Evolutionary conservation across 768 basidiomycete genomes (phyloP).

Genomic region (Mycena venus): DNA sequence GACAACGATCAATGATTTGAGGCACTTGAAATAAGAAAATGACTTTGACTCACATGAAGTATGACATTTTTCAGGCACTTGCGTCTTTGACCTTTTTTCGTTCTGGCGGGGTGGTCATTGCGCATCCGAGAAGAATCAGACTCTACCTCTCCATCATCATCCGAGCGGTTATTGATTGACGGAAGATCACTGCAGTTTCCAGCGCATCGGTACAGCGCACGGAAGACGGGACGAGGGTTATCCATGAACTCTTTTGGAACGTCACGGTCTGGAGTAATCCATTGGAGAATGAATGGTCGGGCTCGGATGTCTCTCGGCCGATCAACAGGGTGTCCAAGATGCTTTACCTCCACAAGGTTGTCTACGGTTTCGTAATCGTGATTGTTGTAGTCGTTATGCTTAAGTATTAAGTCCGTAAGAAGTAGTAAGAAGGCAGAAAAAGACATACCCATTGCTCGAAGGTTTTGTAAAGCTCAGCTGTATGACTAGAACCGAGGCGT

Average conservation of each 20-base stretch:
- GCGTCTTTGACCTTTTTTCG: not conserved
- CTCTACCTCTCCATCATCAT: no score
- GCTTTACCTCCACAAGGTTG: not conserved
- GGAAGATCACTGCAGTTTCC: constrained; percentile 2
- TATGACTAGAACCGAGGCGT: not conserved
- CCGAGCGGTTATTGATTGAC: not conserved
- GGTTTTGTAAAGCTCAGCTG: not conserved
- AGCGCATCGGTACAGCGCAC: not conserved
- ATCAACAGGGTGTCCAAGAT: not conserved
- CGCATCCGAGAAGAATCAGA: no score
- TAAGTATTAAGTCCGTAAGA: not conserved
- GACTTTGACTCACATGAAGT: not conserved
- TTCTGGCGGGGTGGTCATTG: not conserved
- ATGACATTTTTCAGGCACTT: not conserved
- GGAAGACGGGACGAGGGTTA: not conserved
- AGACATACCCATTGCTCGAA: not conserved
- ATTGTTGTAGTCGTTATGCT: not conserved
- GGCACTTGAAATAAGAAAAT: not conserved
- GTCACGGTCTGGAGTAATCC: not conserved
- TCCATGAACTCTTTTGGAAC: not conserved
- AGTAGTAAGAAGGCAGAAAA: no score
- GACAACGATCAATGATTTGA: not conserved
- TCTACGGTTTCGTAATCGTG: not conserved
- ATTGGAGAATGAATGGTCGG: not conserved
- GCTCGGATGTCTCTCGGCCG: not conserved